Conservation (phyloP, 2,329 filamentous ascomycete species). For the Curvularia lunata region DNA sequence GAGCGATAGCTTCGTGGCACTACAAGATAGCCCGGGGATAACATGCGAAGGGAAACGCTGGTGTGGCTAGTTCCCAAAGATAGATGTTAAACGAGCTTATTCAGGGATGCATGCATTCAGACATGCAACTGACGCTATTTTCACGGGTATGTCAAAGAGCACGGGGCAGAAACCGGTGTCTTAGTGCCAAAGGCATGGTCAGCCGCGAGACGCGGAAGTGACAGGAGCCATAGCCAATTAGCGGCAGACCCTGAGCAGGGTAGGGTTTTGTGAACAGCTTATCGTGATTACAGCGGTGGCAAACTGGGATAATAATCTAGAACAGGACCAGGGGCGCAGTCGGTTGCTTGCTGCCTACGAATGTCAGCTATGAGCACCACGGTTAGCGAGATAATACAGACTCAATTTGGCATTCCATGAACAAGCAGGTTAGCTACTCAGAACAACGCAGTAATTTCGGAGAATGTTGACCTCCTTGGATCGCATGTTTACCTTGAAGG, state of each 20-base stretch:
- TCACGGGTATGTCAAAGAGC: background rate
- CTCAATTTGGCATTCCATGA: background rate
- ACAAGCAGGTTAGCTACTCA: background rate
- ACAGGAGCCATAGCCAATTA: background rate
- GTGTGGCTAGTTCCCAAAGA: background rate
- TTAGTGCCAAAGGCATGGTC: background rate
- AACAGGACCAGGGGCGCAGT: background rate
- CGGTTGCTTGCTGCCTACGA: background rate
- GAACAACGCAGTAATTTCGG: background rate
- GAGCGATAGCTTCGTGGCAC: background rate
- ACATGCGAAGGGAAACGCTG: background rate
- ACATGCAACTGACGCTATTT: background rate
- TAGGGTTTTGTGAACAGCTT: background rate
- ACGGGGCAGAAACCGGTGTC: background rate
- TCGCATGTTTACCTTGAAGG: no score
- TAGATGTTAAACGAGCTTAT: background rate
- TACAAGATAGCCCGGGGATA: background rate
- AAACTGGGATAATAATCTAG: background rate
- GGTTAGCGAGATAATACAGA: background rate
- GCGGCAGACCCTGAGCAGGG: background rate
- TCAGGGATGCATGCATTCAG: background rate
- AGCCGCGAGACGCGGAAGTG: background rate
- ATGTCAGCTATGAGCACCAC: background rate
- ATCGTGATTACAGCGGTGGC: background rate
- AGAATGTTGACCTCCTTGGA: background rate